phyloP scores from a whole-genome alignment of 1,284 basidiomycete genomes.

The Marasmius sp. region DNA sequence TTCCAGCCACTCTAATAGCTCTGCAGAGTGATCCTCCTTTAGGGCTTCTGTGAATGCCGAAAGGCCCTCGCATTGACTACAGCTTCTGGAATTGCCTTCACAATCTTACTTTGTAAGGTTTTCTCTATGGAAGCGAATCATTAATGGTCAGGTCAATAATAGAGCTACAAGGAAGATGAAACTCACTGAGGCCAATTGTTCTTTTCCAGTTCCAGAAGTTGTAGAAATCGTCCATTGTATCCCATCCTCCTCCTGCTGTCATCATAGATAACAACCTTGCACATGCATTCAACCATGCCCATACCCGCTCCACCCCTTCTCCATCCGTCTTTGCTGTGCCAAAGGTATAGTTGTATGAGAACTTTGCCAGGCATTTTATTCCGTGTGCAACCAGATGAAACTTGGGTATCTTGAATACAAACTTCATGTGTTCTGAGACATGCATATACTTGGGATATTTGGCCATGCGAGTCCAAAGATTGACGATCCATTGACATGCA shows the following conservation, averaged over 20 bases:
- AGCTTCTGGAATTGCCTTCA: neutral
- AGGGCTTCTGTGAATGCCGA: neutral
- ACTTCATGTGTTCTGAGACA: neutral
- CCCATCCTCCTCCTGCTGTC: conserved; percentile 26
- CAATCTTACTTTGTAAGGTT: neutral
- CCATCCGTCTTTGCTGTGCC: conserved; percentile 26
- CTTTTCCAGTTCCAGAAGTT: conserved; percentile 27
- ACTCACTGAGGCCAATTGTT: too few species aligned
- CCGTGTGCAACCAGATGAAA: conserved; percentile 16
- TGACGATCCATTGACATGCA: conserved; percentile 13
- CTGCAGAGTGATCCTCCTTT: neutral
- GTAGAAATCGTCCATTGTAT: conserved; percentile 30
- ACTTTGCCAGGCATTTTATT: conserved; percentile 7
- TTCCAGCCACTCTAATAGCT: too few species aligned
- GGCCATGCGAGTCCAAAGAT: conserved; percentile 8
- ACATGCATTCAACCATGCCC: conserved; percentile 26
- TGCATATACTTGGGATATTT: conserved; percentile 4
- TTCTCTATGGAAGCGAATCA: too few species aligned
- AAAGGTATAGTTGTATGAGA: conserved; percentile 19
- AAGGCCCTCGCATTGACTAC: neutral
- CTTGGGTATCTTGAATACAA: conserved; percentile 12
- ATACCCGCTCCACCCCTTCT: conserved; percentile 27
- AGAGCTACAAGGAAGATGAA: too few species aligned
- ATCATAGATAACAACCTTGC: too few species aligned
- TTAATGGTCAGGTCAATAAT: too few species aligned